These are phyloP conservation scores for Clitocybe nebularis DNA, from an alignment of 1,284 basidiomycete species.

Conservation along the genomic window DNA sequence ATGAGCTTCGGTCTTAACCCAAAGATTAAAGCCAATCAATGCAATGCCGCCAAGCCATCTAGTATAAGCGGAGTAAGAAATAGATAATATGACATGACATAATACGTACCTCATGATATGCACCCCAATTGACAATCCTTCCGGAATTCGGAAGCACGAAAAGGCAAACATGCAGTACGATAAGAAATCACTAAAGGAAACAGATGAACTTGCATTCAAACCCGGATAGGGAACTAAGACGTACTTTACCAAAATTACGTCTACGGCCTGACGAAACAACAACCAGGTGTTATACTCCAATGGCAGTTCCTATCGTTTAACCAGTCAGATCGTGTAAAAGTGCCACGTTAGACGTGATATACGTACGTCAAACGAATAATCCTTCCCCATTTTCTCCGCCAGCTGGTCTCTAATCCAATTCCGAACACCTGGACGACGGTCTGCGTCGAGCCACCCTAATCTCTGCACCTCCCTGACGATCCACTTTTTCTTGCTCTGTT, in stretches of 20 bases:
- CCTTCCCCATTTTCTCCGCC: slow-evolving; percentile 89
- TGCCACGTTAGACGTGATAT: not conserved
- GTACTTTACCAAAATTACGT: slow-evolving; percentile 93
- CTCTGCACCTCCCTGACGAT: slow-evolving; percentile 80
- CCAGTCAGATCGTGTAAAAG: slow-evolving; percentile 7
- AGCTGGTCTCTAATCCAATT: slow-evolving; percentile 87
- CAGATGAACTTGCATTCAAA: not conserved
- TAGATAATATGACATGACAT: not conserved
- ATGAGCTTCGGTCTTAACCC: slow-evolving; percentile 98
- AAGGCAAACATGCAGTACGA: slow-evolving; percentile 96
- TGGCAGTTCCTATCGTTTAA: slow-evolving; percentile 56
- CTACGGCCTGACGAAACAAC: slow-evolving; percentile 89
- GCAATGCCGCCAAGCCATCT: slow-evolving; percentile 87
- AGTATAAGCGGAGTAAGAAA: slow-evolving; percentile 1
- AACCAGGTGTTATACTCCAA: slow-evolving; percentile 90
- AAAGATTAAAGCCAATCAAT: slow-evolving; percentile 92
- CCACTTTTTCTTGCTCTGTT: slow-evolving; percentile 93
- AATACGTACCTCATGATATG: slow-evolving; percentile 70
- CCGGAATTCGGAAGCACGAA: slow-evolving; percentile 81
- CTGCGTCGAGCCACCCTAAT: slow-evolving; percentile 84
- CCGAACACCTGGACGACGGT: slow-evolving; percentile 59
- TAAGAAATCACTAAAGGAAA: slow-evolving; percentile 74
- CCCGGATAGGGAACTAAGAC: slow-evolving; percentile 23
- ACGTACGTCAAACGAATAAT: slow-evolving; percentile 88
- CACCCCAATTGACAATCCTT: slow-evolving; percentile 67